Base-by-base conservation (phyloP, 495 filamentous ascomycete genomes). In the Ramalina intermedia region DNA sequence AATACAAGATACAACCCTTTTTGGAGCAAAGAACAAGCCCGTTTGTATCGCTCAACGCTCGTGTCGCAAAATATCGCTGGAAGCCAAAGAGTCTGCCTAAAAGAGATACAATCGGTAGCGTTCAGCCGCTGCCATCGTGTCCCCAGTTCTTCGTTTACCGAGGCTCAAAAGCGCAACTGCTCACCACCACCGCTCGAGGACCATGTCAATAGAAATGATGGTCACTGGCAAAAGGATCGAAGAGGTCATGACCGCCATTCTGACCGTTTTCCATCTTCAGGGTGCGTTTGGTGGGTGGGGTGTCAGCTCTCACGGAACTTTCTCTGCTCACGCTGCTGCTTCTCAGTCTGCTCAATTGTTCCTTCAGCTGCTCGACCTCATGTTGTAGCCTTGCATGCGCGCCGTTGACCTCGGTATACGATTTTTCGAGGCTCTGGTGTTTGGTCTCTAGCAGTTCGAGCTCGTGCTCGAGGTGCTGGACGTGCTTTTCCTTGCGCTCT, bases 401-500 rank as follows among this genome's bases (percentile, higher is more conserved):
- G 20, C 45, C 43, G 47, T 56, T 54, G 18, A 59, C 54, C 16
- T 55, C 47, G 6, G 50, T 44, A 41, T 61, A 55, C 12, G 53
- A 59, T 13, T 53, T 49, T 6, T 53, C 40, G 0, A 63, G 59
- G 6, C 41, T 48, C 18, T 42, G 43, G 40, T 61, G 54, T 40
- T 60, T 53, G 13, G 48, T 27, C 20, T 72, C 66, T 41, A 69
- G 63, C 13, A 72, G 48, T 18, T 55, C 53, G 2, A 65, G 50
- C 43, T 62, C 54, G 24, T 50, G 43, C 43, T 72, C 69, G 17
- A 71, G 61, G 38, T 68, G 63, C 39, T 67, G 62, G 33, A 67
- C 62, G 51, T 71, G 66, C 52, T 64, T 66, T 46, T 71, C 69
- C 54, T 72, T 71, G 47, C 69, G 66, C 41, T 72, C 68, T 46